Evolutionary conservation across 768 basidiomycete species (phyloP).

Genomic region (Tricholomella constricta): DNA sequence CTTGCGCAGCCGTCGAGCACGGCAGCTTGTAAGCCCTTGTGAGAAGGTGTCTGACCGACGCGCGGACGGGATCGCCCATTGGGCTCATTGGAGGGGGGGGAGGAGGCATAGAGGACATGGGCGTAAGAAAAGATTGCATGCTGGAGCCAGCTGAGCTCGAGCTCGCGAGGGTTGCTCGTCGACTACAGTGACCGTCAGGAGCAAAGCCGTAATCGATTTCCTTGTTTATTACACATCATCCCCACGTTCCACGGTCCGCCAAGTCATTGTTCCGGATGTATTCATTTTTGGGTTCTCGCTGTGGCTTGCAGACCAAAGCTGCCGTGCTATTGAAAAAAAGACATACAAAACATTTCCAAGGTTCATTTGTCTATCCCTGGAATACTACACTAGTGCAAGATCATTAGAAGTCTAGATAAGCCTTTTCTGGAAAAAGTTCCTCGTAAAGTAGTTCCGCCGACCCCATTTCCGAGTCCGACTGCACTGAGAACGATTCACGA

Average conservation of each 20-base stretch:
- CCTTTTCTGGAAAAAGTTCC: too few species aligned
- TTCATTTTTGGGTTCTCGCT: too few species aligned
- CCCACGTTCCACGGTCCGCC: conserved; percentile 4
- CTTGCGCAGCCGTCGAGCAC: conserved; percentile 76
- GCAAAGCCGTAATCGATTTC: conserved; percentile 17
- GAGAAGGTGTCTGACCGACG: conserved; percentile 70
- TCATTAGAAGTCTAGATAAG: too few species aligned
- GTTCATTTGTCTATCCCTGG: too few species aligned
- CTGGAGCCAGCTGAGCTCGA: conserved; percentile 22
- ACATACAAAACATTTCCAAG: too few species aligned
- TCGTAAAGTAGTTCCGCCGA: too few species aligned
- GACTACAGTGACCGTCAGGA: conserved; percentile 20
- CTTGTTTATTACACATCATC: conserved; percentile 17
- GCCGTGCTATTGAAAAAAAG: too few species aligned
- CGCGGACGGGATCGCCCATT: conserved; percentile 51
- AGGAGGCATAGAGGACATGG: conserved; percentile 20
- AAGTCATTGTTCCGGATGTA: conserved; percentile 3
- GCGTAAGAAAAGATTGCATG: conserved; percentile 29
- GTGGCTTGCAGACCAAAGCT: too few species aligned
- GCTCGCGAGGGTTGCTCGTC: conserved; percentile 19
- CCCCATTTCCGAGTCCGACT: too few species aligned
- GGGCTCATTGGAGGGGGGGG: conserved; percentile 10
- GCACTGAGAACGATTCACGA: too few species aligned
- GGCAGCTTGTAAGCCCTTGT: conserved; percentile 66
- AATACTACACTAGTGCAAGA: too few species aligned